These are phyloP conservation scores for Gliomastix tumulicola DNA, from an alignment of 2,329 filamentous ascomycete species.

Conservation along the genomic window DNA sequence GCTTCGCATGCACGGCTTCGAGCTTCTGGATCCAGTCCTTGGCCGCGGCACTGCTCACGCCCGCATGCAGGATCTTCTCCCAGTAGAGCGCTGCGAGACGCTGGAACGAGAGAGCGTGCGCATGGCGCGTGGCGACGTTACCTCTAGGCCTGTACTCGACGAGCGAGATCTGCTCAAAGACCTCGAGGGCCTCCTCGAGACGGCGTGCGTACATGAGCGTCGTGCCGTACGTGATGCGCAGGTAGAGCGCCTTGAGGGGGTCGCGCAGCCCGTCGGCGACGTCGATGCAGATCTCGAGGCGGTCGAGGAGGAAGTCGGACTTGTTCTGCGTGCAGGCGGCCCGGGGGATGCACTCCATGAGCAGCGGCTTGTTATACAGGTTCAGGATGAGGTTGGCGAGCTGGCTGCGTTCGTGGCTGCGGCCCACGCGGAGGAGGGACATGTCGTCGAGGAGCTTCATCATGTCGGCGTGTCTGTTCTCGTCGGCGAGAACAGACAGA, in stretches of 20 bases:
- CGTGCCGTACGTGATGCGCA: slow-evolving; percentile 26
- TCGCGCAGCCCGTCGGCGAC: slow-evolving; percentile 24
- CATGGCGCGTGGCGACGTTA: slow-evolving; percentile 28
- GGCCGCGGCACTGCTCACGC: slow-evolving; percentile 15
- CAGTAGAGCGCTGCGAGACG: slow-evolving; percentile 29
- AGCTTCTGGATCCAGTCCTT: slow-evolving; percentile 23
- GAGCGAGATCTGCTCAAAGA: slow-evolving; percentile 27
- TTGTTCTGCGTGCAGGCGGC: slow-evolving; percentile 25
- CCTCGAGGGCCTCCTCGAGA: slow-evolving; percentile 21
- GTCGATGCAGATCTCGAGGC: slow-evolving; percentile 21
- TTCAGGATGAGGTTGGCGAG: slow-evolving; percentile 26
- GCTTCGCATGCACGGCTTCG: slow-evolving; percentile 25
- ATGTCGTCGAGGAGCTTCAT: slow-evolving; percentile 25
- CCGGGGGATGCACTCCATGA: slow-evolving; percentile 32
- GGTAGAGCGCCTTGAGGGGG: slow-evolving; percentile 25
- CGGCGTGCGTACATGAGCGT: slow-evolving; percentile 25
- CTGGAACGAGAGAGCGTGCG: slow-evolving; percentile 31
- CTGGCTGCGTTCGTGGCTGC: slow-evolving; percentile 14
- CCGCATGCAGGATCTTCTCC: slow-evolving; percentile 19
- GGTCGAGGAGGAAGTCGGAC: slow-evolving; percentile 18
- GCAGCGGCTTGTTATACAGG: slow-evolving; percentile 20
- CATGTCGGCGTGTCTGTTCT: slow-evolving; percentile 26
- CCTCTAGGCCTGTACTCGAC: slow-evolving; percentile 29
- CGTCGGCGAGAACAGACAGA: slow-evolving; percentile 24
- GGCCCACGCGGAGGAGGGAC: slow-evolving; percentile 14